Percentiles rank a stretch among this genome's conserved stretches.
Conservation (phyloP, 306 rosid species). For the Cucurbita maxima region DNA sequence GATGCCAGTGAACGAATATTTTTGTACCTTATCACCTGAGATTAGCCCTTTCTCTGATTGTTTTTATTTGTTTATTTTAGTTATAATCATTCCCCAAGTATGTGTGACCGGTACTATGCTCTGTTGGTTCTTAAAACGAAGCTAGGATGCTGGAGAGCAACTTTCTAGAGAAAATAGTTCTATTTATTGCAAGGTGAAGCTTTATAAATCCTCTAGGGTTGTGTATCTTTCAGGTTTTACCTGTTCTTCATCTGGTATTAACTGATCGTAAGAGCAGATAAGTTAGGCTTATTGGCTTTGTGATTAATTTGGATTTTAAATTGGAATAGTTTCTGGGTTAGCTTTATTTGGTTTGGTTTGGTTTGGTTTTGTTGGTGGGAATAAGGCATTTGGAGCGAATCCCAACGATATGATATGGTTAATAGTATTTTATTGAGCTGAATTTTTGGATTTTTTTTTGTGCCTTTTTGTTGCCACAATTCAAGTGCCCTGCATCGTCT, state of each 20-base stretch:
- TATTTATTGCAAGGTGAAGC: neutral
- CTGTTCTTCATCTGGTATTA: neutral
- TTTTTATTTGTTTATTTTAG: neutral
- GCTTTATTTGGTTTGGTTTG: neutral
- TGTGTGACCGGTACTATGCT: neutral
- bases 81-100: neutral
- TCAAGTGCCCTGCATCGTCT: neutral
- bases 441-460: neutral
- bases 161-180: neutral
- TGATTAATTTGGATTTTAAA: neutral
- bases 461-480: neutral
- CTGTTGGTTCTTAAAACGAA: neutral
- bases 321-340: neutral
- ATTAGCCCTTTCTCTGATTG: neutral
- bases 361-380: neutral
- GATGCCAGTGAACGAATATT: neutral
- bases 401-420: neutral
- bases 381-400: neutral
- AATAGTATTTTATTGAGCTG: neutral
- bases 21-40: neutral
- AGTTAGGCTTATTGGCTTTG: neutral
- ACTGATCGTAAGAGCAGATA: neutral
- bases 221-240: neutral
- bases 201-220: neutral
- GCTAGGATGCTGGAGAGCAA: neutral